A percentile compares a stretch with the other conserved stretches of the same genome.
Conservation (phyloP, 148 eudicot genomes). For the Polygonum aviculare region DNA sequence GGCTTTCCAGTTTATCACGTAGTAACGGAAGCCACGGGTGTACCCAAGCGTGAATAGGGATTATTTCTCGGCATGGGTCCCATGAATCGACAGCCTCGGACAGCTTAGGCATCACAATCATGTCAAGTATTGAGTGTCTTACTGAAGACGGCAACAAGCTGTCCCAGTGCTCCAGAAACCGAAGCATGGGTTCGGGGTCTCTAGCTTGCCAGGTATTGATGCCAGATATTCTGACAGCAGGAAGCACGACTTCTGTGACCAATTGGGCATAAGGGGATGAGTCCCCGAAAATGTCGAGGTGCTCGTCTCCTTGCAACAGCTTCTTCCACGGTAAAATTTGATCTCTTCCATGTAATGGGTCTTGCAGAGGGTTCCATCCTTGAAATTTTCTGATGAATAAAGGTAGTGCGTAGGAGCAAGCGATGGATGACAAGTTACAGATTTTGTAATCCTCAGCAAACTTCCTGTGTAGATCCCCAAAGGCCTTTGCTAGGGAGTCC, state of each 20-base stretch:
- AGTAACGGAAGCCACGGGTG: conserved; percentile 90
- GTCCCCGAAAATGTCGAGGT: conserved; percentile 31
- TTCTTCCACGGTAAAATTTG: conserved; percentile 54
- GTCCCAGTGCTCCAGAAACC: conserved; percentile 76
- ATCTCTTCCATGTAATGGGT: conserved; percentile 58
- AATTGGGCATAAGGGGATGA: conserved; percentile 55
- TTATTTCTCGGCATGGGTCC: conserved; percentile 79
- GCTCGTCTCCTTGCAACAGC: conserved; percentile 53
- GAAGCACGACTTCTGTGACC: conserved; percentile 75
- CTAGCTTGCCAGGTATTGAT: conserved; percentile 34
- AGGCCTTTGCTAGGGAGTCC: conserved; percentile 51
- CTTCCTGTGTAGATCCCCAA: conserved; percentile 41
- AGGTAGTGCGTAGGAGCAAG: conserved; percentile 16
- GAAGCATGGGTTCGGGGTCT: conserved; percentile 86
- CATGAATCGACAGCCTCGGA: conserved; percentile 70
- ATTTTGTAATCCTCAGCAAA: conserved; percentile 63
- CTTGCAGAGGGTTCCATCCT: conserved; percentile 25
- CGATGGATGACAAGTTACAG: conserved; percentile 57
- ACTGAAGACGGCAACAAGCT: conserved; percentile 52
- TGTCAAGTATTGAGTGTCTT: conserved; percentile 55
- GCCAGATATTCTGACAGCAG: conserved; percentile 68
- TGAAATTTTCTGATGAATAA: conserved; percentile 48
- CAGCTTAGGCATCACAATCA: conserved; percentile 66
- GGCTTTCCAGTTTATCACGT: conserved; percentile 62
- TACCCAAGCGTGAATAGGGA: conserved; percentile 82